Base-by-base conservation (phyloP, 228 moss, liverwort and hornwort genomes). In the Sphagnum fallax region DNA sequence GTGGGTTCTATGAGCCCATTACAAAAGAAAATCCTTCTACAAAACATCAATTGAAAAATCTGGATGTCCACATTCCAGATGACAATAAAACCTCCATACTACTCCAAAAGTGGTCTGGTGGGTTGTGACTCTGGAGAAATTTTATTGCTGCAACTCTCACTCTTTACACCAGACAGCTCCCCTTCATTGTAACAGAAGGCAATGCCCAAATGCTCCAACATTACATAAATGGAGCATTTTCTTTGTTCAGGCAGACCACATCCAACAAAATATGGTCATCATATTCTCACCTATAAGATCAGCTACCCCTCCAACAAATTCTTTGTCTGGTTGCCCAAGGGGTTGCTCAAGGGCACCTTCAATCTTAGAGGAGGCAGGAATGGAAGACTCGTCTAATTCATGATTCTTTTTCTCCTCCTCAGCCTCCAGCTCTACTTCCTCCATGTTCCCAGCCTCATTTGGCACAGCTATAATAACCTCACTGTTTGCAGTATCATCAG, bases 401-500 rank as follows among this genome's bases (percentile, higher is more conserved):
- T 32, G 32, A 32, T 32, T 32, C 32, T 32, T 3, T 2, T 32
- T 32, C 32, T 32, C 32, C 32, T 32, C 32, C 32, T 32, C 32
- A 32, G 32, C 32, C 32, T 61, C 65, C 50, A 52, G 66, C 53
- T 12, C 49, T 47, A 53, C 71, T 12, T 18, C 71, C 69, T 74
- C 79, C 67, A 72, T 48, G 18, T 71, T 74, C 59, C 32, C 82
- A 52, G 68, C 49, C 47, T 69, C 73, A 69, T 71, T 69, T 65
- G 68, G 16, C 51, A 66, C 74, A 67, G 53, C 59, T 49, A 73
- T 59, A 0, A 60, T 9, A 0, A 67, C 50, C 15, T 6, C 49
- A 16, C 4, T 63, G 16, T 52, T 71, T 12, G 73, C 32, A 32
- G 32, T 2, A 32, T 32, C 32, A 32, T 32, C 32, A 32, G 2